These are phyloP conservation scores for Chamaecrista fasciculata DNA, from an alignment of 306 rosid species.

Conservation along the genomic window DNA sequence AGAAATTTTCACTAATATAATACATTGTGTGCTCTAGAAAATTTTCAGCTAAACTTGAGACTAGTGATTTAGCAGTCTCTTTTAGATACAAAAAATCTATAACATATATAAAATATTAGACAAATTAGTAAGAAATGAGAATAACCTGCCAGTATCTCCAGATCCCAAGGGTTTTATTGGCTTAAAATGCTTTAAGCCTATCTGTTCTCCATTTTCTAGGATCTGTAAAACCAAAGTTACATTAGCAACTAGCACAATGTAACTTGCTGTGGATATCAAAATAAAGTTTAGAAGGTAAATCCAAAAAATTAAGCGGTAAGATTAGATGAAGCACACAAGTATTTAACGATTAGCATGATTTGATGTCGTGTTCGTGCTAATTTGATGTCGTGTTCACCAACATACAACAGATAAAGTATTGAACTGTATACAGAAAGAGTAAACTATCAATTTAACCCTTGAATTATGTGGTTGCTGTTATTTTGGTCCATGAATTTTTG, in stretches of 20 bases:
- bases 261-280: conserved; percentile 10
- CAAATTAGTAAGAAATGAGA: neutral
- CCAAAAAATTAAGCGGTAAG: conserved; percentile 3
- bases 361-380: conserved; percentile 9
- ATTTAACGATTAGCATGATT: conserved; percentile 1
- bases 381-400: conserved; percentile 21
- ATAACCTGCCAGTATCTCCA: conserved; percentile 96
- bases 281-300: conserved; percentile 21
- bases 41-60: conserved; percentile 10
- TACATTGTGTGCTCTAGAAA: neutral
- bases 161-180: conserved; percentile 91
- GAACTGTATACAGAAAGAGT: neutral
- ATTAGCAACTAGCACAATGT: conserved; percentile 25
- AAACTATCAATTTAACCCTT: no score
- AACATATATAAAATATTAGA: neutral
- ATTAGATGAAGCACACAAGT: neutral
- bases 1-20: neutral
- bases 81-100: neutral
- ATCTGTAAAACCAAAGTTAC: conserved; percentile 54
- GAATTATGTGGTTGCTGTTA: no score
- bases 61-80: neutral
- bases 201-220: conserved; percentile 66
- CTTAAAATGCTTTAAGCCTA: conserved; percentile 77
- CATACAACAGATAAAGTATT: conserved; percentile 8
- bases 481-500: no score